Conservation (phyloP, 139 green algal genomes). For the Spirogloea muscicola region DNA sequence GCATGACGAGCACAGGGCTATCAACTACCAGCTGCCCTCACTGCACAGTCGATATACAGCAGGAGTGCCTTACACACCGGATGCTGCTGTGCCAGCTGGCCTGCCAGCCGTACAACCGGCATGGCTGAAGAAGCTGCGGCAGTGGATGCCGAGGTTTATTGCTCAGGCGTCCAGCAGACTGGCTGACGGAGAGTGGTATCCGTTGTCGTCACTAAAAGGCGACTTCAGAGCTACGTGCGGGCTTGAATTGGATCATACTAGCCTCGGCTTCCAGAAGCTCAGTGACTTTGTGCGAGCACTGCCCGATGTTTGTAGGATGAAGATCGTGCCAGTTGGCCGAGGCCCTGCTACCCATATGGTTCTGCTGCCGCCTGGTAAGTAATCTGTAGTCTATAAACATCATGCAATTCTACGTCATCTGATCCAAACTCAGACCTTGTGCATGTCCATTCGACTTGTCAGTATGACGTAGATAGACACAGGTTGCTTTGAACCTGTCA, state of each 20-base stretch:
- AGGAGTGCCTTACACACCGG: no score
- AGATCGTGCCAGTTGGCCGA: slow-evolving; percentile 34
- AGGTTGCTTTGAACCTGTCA: not conserved
- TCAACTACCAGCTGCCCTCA: no score
- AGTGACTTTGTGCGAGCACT: slow-evolving; percentile 44
- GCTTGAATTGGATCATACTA: slow-evolving; percentile 33
- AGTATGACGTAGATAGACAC: not conserved
- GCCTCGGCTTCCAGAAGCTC: slow-evolving; percentile 33
- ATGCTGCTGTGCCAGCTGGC: no score
- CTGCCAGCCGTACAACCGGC: no score
- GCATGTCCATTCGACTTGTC: not conserved
- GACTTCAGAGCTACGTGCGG: slow-evolving; percentile 43
- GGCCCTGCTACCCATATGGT: slow-evolving; percentile 46
- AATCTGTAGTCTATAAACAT: no score
- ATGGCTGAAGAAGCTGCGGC: slow-evolving; percentile 26
- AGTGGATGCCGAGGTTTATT: slow-evolving; percentile 42
- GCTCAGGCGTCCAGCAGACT: slow-evolving; percentile 3
- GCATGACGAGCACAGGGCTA: no score
- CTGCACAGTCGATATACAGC: no score
- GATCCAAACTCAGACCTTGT: not conserved
- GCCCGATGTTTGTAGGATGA: slow-evolving; percentile 40
- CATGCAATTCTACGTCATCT: not conserved
- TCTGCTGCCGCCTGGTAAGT: slow-evolving; percentile 33
- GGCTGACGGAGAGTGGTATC: slow-evolving; percentile 39
- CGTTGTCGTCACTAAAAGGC: slow-evolving; percentile 41